Evolutionary conservation across 2,329 filamentous ascomycete genomes (phyloP), one percentile per base, ranked within the genome.

Genomic region (Colletotrichum sp.): DNA sequence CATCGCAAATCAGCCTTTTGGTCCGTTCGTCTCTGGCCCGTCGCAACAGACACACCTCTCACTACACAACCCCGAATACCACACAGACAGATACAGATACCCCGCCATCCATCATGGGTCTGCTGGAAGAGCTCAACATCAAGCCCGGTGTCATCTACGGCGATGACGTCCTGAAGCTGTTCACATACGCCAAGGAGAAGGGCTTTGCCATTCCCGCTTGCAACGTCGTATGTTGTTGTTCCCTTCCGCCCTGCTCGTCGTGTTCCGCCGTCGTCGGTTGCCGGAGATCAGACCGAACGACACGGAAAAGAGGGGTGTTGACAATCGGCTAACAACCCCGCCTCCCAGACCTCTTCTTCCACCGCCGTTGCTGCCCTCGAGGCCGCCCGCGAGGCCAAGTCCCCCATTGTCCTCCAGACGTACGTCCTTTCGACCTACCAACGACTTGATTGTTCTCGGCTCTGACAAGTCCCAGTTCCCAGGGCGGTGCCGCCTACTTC

Each of bases 401-500:
- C 95, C 77, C 97, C 97, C 82, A 93, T 98, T 88, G 94, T 98
- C 87, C 93, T 99, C 81, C 97, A 99, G 90, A 91, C 95, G 83
- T 78, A 39, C n/a, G 77, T 77, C 21, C 10, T 24, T 6, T 24
- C n/a, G 32, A 32, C 28, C 30, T 21, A 13, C 12, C 49, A 8
- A 21, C 28, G 26, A 30, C 26, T 16, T 8, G 13, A 12, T n/a
- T 26, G 36, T 21, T 39, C 15, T 28, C 30, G 24, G 26, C 12
- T 72, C 75, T 76, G 72, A 77, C 63, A 39, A 16, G 49, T 68
- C 10, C 30, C 49, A 78, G 77, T 32, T 98, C 95, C 82, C 95
- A 99, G 88, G 97, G 97, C 84, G 96, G 96, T 88, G 94, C 95
- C 79, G 96, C 96, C 82, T 98, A 93, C 92, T 98, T 98, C 85